Evolutionary conservation across 768 basidiomycete genomes (phyloP).

Genomic region (Gloeophyllum trabeum): DNA sequence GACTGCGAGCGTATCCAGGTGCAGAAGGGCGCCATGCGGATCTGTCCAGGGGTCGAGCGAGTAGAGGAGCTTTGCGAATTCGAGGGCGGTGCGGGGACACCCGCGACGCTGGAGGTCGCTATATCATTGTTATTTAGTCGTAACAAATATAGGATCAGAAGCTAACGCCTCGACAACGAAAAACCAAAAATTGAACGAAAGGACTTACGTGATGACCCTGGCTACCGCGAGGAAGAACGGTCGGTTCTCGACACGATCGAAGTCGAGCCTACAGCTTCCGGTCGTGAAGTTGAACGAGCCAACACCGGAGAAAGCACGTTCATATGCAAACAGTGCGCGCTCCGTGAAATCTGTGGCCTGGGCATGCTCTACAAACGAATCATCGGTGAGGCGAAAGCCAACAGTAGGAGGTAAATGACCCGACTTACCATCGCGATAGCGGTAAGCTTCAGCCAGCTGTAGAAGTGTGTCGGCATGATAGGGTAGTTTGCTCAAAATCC

Average conservation of each 20-base stretch:
- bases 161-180: too few species aligned
- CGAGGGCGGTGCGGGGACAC: conserved; percentile 81
- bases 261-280: conserved; percentile 79
- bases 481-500: conserved; percentile 63
- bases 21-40: conserved; percentile 76
- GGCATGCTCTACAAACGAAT: conserved; percentile 47
- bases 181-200: neutral
- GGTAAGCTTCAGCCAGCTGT: conserved; percentile 74
- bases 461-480: conserved; percentile 93
- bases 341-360: conserved; percentile 84
- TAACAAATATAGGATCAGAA: neutral
- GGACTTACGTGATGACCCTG: conserved; percentile 63
- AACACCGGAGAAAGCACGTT: conserved; percentile 79
- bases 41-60: conserved; percentile 81
- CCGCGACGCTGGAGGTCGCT: conserved; percentile 87
- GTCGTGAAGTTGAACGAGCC: conserved; percentile 79
- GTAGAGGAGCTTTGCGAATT: conserved; percentile 80
- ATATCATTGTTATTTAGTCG: neutral
- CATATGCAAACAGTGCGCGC: conserved; percentile 88
- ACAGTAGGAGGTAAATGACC: neutral
- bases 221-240: conserved; percentile 87
- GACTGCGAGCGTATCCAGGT: conserved; percentile 77
- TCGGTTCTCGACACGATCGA: conserved; percentile 83
- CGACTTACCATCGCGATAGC: conserved; percentile 76
- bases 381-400: neutral